Conservation (phyloP, 2,329 filamentous ascomycete species). For the Botrytis elliptica region DNA sequence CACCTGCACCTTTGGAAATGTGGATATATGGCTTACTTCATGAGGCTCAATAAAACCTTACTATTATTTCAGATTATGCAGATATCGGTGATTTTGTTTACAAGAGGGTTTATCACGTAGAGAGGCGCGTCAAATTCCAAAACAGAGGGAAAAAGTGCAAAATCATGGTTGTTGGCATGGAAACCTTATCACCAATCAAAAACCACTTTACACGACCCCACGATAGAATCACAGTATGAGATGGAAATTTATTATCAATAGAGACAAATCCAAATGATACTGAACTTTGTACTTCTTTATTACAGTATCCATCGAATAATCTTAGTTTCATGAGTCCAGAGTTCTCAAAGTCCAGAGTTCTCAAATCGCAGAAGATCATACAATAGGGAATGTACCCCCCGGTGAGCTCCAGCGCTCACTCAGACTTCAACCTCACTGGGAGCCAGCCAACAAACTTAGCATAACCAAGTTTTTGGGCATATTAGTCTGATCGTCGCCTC, state of each 20-base stretch:
- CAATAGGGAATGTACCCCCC: not conserved
- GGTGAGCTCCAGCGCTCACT: not conserved
- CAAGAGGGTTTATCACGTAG: not conserved
- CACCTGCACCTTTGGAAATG: not conserved
- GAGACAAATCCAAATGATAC: not conserved
- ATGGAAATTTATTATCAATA: not conserved
- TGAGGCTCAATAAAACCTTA: constrained; percentile 1
- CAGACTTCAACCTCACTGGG: not conserved
- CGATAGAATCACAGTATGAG: not conserved
- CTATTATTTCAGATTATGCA: not conserved
- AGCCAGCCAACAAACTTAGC: not conserved
- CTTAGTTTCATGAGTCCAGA: not conserved
- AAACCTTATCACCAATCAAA: constrained; percentile 21
- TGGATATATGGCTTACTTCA: constrained; percentile 21
- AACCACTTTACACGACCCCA: constrained; percentile 19
- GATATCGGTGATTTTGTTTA: not conserved
- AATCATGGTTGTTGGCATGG: constrained; percentile 19
- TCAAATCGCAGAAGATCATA: not conserved
- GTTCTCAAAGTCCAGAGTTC: no score
- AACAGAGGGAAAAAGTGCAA: not conserved
- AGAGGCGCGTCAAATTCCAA: constrained; percentile 4
- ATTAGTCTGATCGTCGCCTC: not conserved
- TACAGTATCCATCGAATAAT: not conserved
- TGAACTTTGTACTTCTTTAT: not conserved
- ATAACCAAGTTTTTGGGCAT: not conserved